Percentiles rank a stretch among this genome's conserved stretches.
Conservation (phyloP, 805 yeast species). For the Saccharomyces mikatae region DNA sequence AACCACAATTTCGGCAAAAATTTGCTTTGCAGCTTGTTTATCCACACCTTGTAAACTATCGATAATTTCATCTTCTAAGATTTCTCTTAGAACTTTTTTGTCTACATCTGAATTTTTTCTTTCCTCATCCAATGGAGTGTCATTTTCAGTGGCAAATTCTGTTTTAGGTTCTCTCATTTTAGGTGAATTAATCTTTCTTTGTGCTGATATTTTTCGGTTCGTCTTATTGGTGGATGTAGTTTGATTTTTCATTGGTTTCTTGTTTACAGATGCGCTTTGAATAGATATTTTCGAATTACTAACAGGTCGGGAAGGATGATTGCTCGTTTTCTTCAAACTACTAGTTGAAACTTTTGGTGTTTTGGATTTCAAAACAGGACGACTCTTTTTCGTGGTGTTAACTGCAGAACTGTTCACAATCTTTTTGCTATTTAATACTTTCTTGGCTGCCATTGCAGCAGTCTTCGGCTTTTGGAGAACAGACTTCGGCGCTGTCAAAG, state of each 20-base stretch:
- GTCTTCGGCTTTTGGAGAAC: constrained; percentile 1
- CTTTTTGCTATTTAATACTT: constrained; percentile 2
- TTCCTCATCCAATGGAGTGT: neutral
- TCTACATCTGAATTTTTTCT: constrained; percentile 3
- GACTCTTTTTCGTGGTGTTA: neutral
- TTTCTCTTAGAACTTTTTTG: constrained; percentile 8
- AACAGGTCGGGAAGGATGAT: neutral
- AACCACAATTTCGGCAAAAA: constrained; percentile 78
- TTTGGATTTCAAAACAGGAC: neutral
- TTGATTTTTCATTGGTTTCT: neutral
- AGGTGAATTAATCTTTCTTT: neutral
- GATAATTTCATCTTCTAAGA: constrained; percentile 26
- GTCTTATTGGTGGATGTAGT: neutral
- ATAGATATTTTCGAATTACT: neutral
- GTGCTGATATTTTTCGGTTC: neutral
- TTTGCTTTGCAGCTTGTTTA: constrained; percentile 68
- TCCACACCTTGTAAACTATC: constrained; percentile 58
- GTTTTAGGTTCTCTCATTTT: neutral
- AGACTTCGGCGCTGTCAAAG: neutral
- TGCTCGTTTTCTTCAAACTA: neutral
- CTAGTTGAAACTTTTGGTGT: neutral
- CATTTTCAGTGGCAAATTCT: neutral
- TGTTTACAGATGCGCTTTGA: neutral
- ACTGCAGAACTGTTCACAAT: neutral
- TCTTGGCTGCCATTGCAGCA: constrained; percentile 7